These are phyloP conservation scores for Meredithiella fracta DNA, from an alignment of 2,329 filamentous ascomycete genomes.

Conservation along the genomic window DNA sequence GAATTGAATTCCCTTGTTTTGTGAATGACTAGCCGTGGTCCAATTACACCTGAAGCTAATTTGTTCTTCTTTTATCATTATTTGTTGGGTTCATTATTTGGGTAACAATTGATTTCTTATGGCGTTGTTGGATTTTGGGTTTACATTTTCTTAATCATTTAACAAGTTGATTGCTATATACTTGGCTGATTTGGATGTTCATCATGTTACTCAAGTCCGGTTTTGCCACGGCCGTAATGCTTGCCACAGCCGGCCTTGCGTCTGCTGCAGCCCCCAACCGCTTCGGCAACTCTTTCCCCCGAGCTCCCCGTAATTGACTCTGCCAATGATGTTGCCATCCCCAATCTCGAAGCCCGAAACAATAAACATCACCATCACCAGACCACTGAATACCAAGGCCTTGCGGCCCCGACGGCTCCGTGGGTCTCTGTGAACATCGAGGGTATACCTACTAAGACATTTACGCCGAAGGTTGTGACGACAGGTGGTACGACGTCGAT, in stretches of 20 bases:
- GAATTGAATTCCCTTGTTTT: neutral
- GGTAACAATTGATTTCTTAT: too few species aligned
- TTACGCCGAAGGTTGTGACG: constrained; percentile 33
- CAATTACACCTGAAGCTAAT: too few species aligned
- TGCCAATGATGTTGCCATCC: neutral
- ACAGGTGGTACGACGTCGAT: constrained; percentile 28
- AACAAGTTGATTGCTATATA: too few species aligned
- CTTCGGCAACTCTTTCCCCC: neutral
- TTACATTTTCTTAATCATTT: neutral
- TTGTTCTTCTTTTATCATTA: too few species aligned
- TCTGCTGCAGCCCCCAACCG: constrained; percentile 5
- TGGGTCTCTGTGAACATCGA: constrained; percentile 37
- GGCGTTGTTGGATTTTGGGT: neutral
- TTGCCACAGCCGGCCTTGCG: neutral
- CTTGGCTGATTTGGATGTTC: neutral
- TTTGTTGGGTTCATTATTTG: too few species aligned
- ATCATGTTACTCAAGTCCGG: neutral
- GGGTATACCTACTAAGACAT: constrained; percentile 28
- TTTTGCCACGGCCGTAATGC: neutral
- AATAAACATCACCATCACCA: neutral
- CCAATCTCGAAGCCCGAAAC: neutral
- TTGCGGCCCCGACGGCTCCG: constrained; percentile 25
- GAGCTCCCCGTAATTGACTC: neutral
- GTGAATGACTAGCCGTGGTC: neutral
- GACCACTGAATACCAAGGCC: constrained; percentile 6